Base-by-base conservation (phyloP, 1,139 yeast genomes). In the Yamadazyma jaroonii region DNA sequence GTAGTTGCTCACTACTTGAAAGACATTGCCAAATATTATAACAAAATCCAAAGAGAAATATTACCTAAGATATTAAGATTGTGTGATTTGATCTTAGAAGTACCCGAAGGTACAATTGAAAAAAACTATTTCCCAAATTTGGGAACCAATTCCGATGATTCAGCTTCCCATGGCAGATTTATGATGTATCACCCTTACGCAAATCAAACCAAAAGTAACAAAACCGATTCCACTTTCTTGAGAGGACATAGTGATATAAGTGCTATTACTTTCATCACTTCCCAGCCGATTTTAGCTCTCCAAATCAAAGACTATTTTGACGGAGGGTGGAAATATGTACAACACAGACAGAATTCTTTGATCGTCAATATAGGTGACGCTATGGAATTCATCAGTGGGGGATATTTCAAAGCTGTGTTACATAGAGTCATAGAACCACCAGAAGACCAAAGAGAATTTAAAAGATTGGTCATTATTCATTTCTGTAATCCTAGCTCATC, bases 241-340 rank as follows among this genome's bases (percentile, higher is more conserved):
- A 57, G 79, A 40, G 79, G 79, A 1, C 79, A 74, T 43, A 67
- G 76, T 10, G 79, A 74, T 50, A 62, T 67, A 29, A 62, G 72
- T 36, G 78, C 70, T 0, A 66, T 74, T 40, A 65, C 79, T 0
- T 72, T 74, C 39, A 70, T 74, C 24, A 62, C 73, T 3, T 67
- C 74, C 32, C 76, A 72, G 49, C 75, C 78, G 7, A 71, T 72
- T 42, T 50, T 70, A n/a, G 64, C 78, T 6, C 57, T 74, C 29
- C 79, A 74, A 44, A 72, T 74, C 34, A 58, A 69, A 41, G 77
- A 74, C 43, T 67, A 67, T 43, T 63, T 53, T 36, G 61, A 70
- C 14, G 72, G 74, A 1, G 52, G 60, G n/a, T 74, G 79, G 79
- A 64, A 56, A 39, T 74, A 67, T 48, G 77, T 74, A 13, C 59